Base-by-base conservation (phyloP, 768 basidiomycete genomes). In the Xerocomus brunneocitrinus region DNA sequence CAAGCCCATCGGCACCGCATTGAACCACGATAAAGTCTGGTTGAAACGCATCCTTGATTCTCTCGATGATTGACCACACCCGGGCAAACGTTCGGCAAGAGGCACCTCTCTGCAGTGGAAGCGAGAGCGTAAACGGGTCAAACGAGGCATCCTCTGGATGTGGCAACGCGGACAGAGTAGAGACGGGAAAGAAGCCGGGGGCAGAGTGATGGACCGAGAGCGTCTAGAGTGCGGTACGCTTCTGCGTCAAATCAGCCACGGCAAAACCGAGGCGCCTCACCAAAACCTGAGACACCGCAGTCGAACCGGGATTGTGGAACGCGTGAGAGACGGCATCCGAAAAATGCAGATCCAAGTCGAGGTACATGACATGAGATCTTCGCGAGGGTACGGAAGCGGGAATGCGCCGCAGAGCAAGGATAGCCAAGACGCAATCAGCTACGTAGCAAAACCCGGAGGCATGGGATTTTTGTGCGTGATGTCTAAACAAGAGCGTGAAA, bases 381-480 rank as follows among this genome's bases (percentile, higher is more conserved):
- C 70, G 65, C 30, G 54, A 47, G 16, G 65, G 40, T n/a, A 62
- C 27, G 19, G 50, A 24, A 48, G 65, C 57, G 1, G 61, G 58
- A 5, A 71, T 55, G 19, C 76, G 76, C 58, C 80, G 83, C 40
- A 97, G 77, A 4, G 79, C 73, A 52, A 95, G 78, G 53, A 97
- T 83, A 0, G 87, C 87, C 1, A 98, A 78, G 9, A 93, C 80
- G 50, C 87, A 84, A 65, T 98, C 95, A 2, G 91, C 89, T 22
- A 98, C 88, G 65, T 97, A 98, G 74, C 95, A 98, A 70, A 90
- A 98, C 0, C 95, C 95, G 4, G 89, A 83, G 0, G 93, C 93
- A 40, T 74, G 76, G 0, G 81, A 77, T 65, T 90, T 87, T 47
- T 83, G 80, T 0, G 90, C 89, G 61, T 97, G 95, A 61, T 95